Conservation (phyloP, 805 yeast species). For the Wickerhamomyces hampshirensis region DNA sequence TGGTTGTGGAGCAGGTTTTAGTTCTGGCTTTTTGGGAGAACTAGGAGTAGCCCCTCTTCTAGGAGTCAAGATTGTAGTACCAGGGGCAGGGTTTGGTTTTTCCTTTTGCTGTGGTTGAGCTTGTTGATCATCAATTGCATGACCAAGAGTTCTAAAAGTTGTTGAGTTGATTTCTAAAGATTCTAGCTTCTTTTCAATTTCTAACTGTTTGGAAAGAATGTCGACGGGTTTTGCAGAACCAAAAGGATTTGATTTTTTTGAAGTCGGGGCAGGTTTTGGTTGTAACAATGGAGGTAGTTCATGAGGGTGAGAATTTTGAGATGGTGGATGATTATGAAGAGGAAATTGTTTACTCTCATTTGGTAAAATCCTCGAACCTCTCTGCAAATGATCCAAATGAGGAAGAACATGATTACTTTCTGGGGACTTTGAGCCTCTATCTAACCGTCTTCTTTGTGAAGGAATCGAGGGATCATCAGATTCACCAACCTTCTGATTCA, state of each 20-base stretch:
- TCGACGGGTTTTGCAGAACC: slow-evolving; percentile 87
- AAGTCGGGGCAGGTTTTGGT: slow-evolving; percentile 21
- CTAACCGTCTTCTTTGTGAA: slow-evolving; percentile 3
- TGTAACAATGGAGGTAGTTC: slow-evolving; percentile 15
- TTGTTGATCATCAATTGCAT: background rate
- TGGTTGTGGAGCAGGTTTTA: slow-evolving; percentile 14
- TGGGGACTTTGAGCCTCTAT: background rate
- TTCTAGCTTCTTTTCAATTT: slow-evolving; percentile 48
- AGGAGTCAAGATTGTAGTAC: background rate
- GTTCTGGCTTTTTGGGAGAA: slow-evolving; percentile 2
- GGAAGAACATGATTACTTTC: background rate
- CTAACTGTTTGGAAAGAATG: slow-evolving; percentile 57
- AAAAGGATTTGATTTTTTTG: slow-evolving; percentile 61
- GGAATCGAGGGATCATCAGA: slow-evolving; percentile 21
- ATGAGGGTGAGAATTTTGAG: slow-evolving; percentile 3
- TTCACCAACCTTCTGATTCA: slow-evolving; percentile 19
- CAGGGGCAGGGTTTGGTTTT: background rate
- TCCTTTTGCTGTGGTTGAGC: background rate
- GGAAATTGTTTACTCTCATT: no score
- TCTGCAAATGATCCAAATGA: background rate
- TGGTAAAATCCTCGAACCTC: slow-evolving; percentile 2
- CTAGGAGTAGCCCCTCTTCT: background rate
- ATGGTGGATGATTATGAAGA: slow-evolving; percentile 3
- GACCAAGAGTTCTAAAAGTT: slow-evolving; percentile 25
- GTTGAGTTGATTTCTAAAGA: slow-evolving; percentile 43